Evolutionary conservation across 257 asterid species (phyloP).

Genomic region (Apocynum venetum): DNA sequence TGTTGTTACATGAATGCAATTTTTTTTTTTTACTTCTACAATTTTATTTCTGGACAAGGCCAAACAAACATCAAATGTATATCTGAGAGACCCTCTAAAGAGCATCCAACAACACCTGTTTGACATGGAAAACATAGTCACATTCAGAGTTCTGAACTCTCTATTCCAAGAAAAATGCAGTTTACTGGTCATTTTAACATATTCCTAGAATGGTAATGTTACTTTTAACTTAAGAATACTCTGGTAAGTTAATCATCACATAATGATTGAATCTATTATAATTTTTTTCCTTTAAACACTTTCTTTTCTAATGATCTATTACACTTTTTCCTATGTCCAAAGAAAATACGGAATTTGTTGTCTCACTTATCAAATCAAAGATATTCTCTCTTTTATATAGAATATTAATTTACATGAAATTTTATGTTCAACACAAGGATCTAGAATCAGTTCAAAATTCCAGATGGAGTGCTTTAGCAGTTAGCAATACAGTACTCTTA

Average conservation of each 20-base stretch:
- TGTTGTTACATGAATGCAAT: neutral
- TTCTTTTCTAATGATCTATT: neutral
- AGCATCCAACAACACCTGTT: neutral
- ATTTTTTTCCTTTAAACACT: neutral
- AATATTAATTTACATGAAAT: neutral
- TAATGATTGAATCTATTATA: neutral
- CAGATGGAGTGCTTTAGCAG: neutral
- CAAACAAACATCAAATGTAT: neutral
- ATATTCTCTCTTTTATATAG: neutral
- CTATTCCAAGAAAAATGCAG: neutral
- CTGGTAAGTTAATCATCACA: neutral
- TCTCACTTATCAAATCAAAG: neutral
- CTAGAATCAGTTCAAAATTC: neutral
- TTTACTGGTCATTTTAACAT: neutral
- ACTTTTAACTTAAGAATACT: neutral
- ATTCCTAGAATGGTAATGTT: neutral
- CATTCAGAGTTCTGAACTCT: neutral
- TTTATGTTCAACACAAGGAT: neutral
- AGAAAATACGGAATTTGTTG: neutral
- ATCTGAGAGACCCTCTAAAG: neutral
- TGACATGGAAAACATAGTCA: neutral
- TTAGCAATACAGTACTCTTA: neutral
- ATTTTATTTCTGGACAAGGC: neutral
- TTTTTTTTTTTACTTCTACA: neutral
- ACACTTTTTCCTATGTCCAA: neutral